Evolutionary conservation across 805 yeast genomes (phyloP), one percentile per base, ranked within the genome.

Genomic region (Kodamaea laetipori): DNA sequence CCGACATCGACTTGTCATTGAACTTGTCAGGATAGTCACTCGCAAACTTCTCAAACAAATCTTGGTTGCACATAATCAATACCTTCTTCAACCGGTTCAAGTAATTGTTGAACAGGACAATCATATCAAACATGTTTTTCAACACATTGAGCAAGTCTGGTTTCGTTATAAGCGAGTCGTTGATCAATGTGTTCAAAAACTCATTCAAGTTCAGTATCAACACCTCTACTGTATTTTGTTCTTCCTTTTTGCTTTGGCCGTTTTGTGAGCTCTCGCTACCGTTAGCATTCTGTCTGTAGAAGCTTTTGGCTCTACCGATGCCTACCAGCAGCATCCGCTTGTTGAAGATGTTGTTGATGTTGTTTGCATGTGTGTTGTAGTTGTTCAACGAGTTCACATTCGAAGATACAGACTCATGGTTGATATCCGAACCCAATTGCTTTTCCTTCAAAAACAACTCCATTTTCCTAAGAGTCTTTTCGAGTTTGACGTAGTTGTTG

Each of bases 121-220:
- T 66, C 37, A 78, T 63, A 32, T 73, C 71, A 45, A 80, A 63
- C 44, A 81, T 53, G 39, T 61, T 63, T 49, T 74, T 71, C 35
- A 78, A 53, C 11, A 73, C 62, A 37, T 71, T 69, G 34, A 84
- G 66, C 40, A 84, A 60, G 37, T 69, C 71, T 13, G 77, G 72
- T 44, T 80, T 78, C 1, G 90, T 82, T 42, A 86, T 67, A 58
- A 86, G 71, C 8, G 89, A 79, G 50, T 83, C 86, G 49, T 80
- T 75, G 50, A 88, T 60, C 15, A 82, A 71, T 2, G 82, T 77
- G 56, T 82, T 85, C 47, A 87, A 65, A 53, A 77, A 82, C 6
- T 74, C 67, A 34, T 81, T 78, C 43, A 85, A 71, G 23, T 63
- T 63, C 56, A 19, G 63, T 54, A 45, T 74, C 78, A 44, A 80